These are phyloP conservation scores for Pichia scutulata DNA, from an alignment of 805 yeast genomes.

Conservation along the genomic window DNA sequence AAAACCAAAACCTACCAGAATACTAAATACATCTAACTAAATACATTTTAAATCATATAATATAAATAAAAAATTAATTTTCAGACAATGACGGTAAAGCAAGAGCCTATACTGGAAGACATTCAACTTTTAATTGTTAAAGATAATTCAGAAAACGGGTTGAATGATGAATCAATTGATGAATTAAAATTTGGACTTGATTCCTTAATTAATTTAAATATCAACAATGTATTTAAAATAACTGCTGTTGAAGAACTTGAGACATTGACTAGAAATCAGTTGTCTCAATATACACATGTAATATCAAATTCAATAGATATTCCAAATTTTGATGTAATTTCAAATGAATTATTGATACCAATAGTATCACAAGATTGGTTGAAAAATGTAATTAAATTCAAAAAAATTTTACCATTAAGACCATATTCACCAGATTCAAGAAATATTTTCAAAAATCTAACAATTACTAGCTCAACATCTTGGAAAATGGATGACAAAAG, in stretches of 20 bases:
- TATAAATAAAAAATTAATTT: no score
- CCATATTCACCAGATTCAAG: constrained; percentile 67
- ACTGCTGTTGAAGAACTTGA: constrained; percentile 12
- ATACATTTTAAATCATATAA: no score
- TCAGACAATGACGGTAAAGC: not conserved
- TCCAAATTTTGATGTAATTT: constrained; percentile 36
- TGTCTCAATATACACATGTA: constrained; percentile 34
- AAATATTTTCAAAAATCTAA: constrained; percentile 53
- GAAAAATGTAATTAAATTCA: constrained; percentile 34
- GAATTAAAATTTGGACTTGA: not conserved
- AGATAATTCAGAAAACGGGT: not conserved
- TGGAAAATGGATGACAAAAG: constrained; percentile 42
- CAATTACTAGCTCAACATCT: constrained; percentile 45
- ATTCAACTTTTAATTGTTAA: constrained; percentile 1
- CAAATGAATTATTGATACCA: constrained; percentile 52
- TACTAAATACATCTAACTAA: no score
- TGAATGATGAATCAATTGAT: not conserved
- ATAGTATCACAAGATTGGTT: constrained; percentile 61
- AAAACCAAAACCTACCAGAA: no score
- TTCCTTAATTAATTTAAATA: not conserved
- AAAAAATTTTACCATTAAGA: constrained; percentile 41
- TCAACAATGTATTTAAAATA: constrained; percentile 2
- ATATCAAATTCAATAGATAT: constrained; percentile 46
- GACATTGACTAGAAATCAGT: constrained; percentile 11
- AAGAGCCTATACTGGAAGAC: constrained; percentile 1